These are phyloP conservation scores for Tricharina praecox DNA, from an alignment of 495 filamentous ascomycete species.

Conservation along the genomic window DNA sequence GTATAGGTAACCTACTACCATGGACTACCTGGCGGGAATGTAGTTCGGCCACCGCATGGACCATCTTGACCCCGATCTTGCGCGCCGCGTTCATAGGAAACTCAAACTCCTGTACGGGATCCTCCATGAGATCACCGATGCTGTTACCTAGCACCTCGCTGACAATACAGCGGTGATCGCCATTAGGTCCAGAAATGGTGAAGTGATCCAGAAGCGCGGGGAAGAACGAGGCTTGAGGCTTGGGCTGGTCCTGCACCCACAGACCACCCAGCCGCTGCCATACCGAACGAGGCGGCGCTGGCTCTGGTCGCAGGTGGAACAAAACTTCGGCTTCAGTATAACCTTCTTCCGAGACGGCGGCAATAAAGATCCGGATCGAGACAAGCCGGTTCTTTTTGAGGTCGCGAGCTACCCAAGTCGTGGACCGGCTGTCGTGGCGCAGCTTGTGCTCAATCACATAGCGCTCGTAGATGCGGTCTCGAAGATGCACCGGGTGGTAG, in stretches of 20 bases:
- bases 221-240: constrained; percentile 8
- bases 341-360: not conserved
- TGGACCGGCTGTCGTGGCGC: constrained; percentile 36
- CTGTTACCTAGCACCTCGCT: constrained; percentile 12
- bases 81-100: not conserved
- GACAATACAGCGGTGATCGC: constrained; percentile 31
- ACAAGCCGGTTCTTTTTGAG: not conserved
- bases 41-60: not conserved
- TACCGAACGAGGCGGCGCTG: not conserved
- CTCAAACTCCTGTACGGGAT: not conserved
- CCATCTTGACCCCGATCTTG: not conserved
- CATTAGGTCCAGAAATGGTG: constrained; percentile 31
- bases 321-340: not conserved
- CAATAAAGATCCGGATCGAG: constrained; percentile 2
- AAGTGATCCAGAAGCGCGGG: constrained; percentile 31
- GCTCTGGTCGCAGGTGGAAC: not conserved
- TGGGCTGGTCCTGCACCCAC: no score
- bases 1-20: not conserved
- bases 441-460: constrained; percentile 40
- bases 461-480: constrained; percentile 27
- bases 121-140: not conserved
- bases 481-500: constrained; percentile 35
- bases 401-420: constrained; percentile 41
- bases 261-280: not conserved
- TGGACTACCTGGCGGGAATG: constrained; percentile 1